Evolutionary conservation across 2,329 filamentous ascomycete genomes (phyloP).

Genomic region (Fusarium globosum): DNA sequence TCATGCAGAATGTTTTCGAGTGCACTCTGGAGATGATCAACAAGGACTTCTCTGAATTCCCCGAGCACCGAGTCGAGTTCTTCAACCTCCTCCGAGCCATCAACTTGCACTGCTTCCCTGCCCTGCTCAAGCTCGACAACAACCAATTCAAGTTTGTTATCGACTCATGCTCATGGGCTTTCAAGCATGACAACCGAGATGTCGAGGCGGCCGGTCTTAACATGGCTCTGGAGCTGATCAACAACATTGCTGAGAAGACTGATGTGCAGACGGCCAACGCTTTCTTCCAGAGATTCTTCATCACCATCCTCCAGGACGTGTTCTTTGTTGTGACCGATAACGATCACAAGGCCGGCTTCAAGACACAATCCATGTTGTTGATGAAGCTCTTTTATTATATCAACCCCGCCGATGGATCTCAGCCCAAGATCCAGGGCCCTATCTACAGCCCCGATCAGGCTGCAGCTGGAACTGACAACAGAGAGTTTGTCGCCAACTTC

Average conservation of each 20-base stretch:
- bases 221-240: slow-evolving; percentile 98
- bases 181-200: slow-evolving; percentile 98
- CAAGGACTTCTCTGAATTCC: slow-evolving; percentile 99
- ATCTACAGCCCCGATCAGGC: slow-evolving; percentile 90
- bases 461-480: slow-evolving; percentile 84
- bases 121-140: slow-evolving; percentile 92
- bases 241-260: slow-evolving; percentile 95
- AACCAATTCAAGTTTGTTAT: slow-evolving; percentile 99
- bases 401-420: slow-evolving; percentile 73
- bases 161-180: slow-evolving; percentile 99
- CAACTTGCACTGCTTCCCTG: slow-evolving; percentile 96
- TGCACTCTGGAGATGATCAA: slow-evolving; percentile 99
- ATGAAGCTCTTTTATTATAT: slow-evolving; percentile 97
- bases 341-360: slow-evolving; percentile 99
- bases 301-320: slow-evolving; percentile 94
- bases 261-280: slow-evolving; percentile 87
- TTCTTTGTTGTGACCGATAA: slow-evolving; percentile 98
- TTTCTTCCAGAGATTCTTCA: slow-evolving; percentile 98
- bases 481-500: slow-evolving; percentile 89
- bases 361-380: slow-evolving; percentile 93
- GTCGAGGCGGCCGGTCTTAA: slow-evolving; percentile 96
- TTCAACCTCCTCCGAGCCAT: slow-evolving; percentile 97
- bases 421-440: slow-evolving; percentile 90
- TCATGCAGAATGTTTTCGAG: slow-evolving; percentile 99
- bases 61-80: slow-evolving; percentile 98